A percentile compares a stretch with the other conserved stretches of the same genome.
These are phyloP conservation scores for Ceratobasidium sp. DNA, from an alignment of 1,284 basidiomycete species.

Conservation along the genomic window DNA sequence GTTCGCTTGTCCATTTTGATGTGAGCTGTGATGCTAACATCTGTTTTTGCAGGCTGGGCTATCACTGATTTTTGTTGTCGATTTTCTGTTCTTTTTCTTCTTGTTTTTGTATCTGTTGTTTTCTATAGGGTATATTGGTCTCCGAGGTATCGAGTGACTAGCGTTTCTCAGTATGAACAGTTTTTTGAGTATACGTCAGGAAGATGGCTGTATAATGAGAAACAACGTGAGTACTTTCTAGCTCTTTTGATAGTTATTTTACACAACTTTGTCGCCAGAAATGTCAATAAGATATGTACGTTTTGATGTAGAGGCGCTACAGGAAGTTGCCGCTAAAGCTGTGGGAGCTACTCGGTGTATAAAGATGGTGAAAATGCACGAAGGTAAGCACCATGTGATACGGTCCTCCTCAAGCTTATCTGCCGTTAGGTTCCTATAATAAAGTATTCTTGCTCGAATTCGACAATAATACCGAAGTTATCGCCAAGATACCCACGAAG, in stretches of 20 bases:
- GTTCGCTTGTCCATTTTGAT: not conserved
- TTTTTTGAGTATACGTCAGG: slow-evolving; percentile 50
- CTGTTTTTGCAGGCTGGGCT: not conserved
- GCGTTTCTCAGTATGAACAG: slow-evolving; percentile 13
- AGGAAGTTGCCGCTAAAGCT: slow-evolving; percentile 48
- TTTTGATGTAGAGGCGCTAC: slow-evolving; percentile 51
- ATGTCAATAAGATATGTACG: slow-evolving; percentile 48
- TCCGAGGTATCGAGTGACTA: not conserved
- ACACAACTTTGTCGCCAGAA: slow-evolving; percentile 22
- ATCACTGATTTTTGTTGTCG: not conserved
- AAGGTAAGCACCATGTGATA: slow-evolving; percentile 46
- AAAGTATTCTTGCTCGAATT: slow-evolving; percentile 57
- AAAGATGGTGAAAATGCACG: slow-evolving; percentile 50
- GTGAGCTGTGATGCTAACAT: not conserved
- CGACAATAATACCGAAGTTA: slow-evolving; percentile 55
- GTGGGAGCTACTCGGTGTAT: slow-evolving; percentile 47
- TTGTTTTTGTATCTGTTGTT: slow-evolving; percentile 6
- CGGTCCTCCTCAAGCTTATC: too few species aligned
- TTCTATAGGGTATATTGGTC: slow-evolving; percentile 1
- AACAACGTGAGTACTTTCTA: slow-evolving; percentile 42
- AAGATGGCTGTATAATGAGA: slow-evolving; percentile 53
- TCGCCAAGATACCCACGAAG: slow-evolving; percentile 57
- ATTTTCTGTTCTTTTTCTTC: slow-evolving; percentile 18
- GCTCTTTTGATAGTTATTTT: not conserved
- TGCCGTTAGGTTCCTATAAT: slow-evolving; percentile 53